A percentile compares a stretch with the other conserved stretches of the same genome.
phyloP scores from a whole-genome alignment of 1,284 basidiomycete genomes.

The Xerocomus amazonicus region DNA sequence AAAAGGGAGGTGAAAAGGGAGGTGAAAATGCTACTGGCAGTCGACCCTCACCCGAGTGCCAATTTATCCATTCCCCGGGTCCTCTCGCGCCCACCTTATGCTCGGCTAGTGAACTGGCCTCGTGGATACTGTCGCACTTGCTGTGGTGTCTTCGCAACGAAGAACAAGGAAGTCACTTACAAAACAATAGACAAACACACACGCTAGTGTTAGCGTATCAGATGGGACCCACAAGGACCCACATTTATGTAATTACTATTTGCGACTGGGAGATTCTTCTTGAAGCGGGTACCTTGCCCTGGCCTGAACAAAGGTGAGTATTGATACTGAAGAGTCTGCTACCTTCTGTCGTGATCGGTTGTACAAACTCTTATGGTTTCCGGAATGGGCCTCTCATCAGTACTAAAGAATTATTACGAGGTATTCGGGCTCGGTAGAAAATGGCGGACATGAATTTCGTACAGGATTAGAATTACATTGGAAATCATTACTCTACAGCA shows the following conservation, averaged over 20 bases:
- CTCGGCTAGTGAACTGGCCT: not conserved
- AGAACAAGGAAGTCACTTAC: conserved; percentile 10
- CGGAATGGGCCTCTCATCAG: too few relatives aligned
- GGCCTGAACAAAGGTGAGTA: too few relatives aligned
- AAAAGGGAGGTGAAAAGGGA: not conserved
- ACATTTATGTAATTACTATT: conserved; percentile 3
- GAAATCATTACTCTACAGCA: not conserved
- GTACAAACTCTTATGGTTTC: too few relatives aligned
- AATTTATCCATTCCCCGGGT: conserved; percentile 18
- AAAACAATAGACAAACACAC: conserved; percentile 12
- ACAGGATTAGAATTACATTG: too few relatives aligned
- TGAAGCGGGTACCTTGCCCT: too few relatives aligned
- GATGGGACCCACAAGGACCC: conserved; percentile 19
- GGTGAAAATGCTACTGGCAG: not conserved
- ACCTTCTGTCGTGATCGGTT: too few relatives aligned
- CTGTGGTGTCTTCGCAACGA: conserved; percentile 16
- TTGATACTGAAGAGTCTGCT: too few relatives aligned
- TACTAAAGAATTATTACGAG: too few relatives aligned
- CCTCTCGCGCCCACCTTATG: not conserved
- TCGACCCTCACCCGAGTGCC: not conserved
- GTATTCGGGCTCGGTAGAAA: too few relatives aligned
- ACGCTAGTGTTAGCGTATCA: conserved; percentile 2
- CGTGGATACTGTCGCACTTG: not conserved
- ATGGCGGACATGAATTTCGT: too few relatives aligned
- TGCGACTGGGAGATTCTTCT: not conserved